A percentile compares a stretch with the other conserved stretches of the same genome.
phyloP scores from a whole-genome alignment of 495 filamentous ascomycete genomes.

The Trichocladium antarcticum region DNA sequence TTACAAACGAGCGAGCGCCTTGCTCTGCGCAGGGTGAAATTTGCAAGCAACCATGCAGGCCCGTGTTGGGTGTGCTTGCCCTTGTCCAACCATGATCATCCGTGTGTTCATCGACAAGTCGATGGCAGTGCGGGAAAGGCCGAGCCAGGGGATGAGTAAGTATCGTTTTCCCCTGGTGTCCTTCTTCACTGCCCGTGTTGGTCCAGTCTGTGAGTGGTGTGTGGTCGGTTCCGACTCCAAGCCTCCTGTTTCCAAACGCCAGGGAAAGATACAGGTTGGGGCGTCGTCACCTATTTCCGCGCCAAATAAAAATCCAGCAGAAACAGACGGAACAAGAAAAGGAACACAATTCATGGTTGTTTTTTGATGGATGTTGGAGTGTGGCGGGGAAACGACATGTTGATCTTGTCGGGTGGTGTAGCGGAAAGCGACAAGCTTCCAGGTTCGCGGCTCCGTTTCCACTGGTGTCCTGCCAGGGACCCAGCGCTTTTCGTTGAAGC shows the following conservation, averaged over 20 bases:
- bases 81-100: conserved; percentile 13
- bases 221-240: conserved; percentile 6
- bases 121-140: conserved; percentile 5
- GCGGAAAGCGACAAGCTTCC: conserved; percentile 4
- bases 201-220: conserved; percentile 20
- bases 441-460: too few relatives aligned
- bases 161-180: neutral
- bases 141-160: neutral
- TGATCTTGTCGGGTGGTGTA: conserved; percentile 1
- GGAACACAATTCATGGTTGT: conserved; percentile 18
- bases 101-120: conserved; percentile 11
- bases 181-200: neutral
- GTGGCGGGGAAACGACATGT: conserved; percentile 5
- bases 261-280: conserved; percentile 13
- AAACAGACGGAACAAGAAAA: conserved; percentile 13
- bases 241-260: conserved; percentile 11
- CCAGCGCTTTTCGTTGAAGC: conserved; percentile 17
- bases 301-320: conserved; percentile 9
- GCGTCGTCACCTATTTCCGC: conserved; percentile 8
- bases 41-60: conserved; percentile 15
- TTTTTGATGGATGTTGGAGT: conserved; percentile 4
- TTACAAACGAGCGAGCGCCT: conserved; percentile 16
- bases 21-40: conserved; percentile 3
- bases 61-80: neutral
- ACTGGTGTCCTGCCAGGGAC: too few relatives aligned